Evolutionary conservation across 169 alveolate genomes (phyloP).

Genomic region (Neospora caninum): DNA sequence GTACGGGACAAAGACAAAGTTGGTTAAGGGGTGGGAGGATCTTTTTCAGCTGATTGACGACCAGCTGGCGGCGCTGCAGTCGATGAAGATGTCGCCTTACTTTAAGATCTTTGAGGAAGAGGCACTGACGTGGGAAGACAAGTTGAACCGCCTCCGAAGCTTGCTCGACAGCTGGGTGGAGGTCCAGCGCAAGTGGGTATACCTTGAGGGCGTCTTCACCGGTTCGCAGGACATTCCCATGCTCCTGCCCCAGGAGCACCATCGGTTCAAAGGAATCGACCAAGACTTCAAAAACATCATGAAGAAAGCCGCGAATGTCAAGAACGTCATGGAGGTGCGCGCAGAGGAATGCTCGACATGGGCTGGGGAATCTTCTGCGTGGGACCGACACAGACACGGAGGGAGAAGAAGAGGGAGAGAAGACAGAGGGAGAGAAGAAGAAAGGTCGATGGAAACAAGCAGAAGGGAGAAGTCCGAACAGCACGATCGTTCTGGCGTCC

Average conservation of each 20-base stretch:
- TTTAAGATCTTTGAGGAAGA: slow-evolving; percentile 94
- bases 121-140: slow-evolving; percentile 95
- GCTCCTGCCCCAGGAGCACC: slow-evolving; percentile 93
- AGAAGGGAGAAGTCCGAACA: too few species aligned
- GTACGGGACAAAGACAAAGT: slow-evolving; percentile 92
- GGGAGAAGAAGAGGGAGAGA: neutral
- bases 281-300: slow-evolving; percentile 91
- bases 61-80: slow-evolving; percentile 91
- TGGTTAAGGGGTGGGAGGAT: slow-evolving; percentile 97
- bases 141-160: slow-evolving; percentile 90
- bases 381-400: neutral
- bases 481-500: too few species aligned
- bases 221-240: slow-evolving; percentile 96
- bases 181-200: slow-evolving; percentile 97
- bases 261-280: slow-evolving; percentile 94
- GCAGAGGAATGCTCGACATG: neutral
- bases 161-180: slow-evolving; percentile 97
- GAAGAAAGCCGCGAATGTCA: slow-evolving; percentile 86
- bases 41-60: slow-evolving; percentile 95
- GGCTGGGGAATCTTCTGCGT: neutral
- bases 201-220: slow-evolving; percentile 96
- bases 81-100: slow-evolving; percentile 96
- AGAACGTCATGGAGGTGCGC: slow-evolving; percentile 62
- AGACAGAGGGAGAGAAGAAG: neutral
- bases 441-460: too few species aligned